Percentiles rank a stretch among this genome's conserved stretches.
phyloP scores from a whole-genome alignment of 2,329 filamentous ascomycete species.

The Ophiostoma fasciatum region DNA sequence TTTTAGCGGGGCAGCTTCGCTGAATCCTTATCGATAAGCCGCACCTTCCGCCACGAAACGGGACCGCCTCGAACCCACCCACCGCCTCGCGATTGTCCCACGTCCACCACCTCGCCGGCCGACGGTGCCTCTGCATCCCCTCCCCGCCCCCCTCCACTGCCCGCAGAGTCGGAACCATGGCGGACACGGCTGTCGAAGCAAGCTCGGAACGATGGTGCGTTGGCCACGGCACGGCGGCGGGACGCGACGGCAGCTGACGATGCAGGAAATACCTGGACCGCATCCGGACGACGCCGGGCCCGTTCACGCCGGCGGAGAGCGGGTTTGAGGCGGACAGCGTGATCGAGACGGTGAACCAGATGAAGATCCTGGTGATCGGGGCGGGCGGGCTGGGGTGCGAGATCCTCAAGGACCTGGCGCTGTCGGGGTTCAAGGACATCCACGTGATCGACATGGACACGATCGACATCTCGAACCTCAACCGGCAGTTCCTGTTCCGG shows the following conservation, averaged over 20 bases:
- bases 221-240: too few species aligned
- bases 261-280: conserved; percentile 70
- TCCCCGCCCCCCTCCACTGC: too few species aligned
- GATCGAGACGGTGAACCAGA: conserved; percentile 43
- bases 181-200: conserved; percentile 1
- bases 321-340: conserved; percentile 37
- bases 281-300: conserved; percentile 61
- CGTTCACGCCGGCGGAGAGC: conserved; percentile 53
- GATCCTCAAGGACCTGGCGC: conserved; percentile 86
- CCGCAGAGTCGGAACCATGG: too few species aligned
- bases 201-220: conserved; percentile 7
- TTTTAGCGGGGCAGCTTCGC: too few species aligned
- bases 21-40: too few species aligned
- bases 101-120: too few species aligned
- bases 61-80: too few species aligned
- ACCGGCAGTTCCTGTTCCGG: conserved; percentile 93
- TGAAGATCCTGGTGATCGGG: conserved; percentile 66
- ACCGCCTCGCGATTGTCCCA: too few species aligned
- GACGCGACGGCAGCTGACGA: too few species aligned
- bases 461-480: conserved; percentile 96
- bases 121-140: too few species aligned
- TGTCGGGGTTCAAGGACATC: conserved; percentile 92
- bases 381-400: conserved; percentile 92
- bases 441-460: conserved; percentile 99
- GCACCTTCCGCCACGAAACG: too few species aligned